A percentile compares a stretch with the other conserved stretches of the same genome.
Evolutionary conservation across 2,329 filamentous ascomycete genomes (phyloP).

Genomic region (Spiromastix sp.): DNA sequence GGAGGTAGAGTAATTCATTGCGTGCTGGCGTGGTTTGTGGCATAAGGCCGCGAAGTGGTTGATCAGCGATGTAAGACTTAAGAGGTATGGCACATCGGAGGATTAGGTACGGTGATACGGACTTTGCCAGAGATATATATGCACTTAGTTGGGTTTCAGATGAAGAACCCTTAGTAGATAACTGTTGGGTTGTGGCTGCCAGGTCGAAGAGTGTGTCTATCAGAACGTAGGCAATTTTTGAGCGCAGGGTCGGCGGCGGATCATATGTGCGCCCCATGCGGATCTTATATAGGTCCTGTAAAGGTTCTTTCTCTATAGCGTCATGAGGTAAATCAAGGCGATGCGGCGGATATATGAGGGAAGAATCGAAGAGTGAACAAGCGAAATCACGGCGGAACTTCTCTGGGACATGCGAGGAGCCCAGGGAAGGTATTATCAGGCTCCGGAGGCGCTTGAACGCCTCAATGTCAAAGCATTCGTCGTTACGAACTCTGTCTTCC

Average conservation of each 20-base stretch:
- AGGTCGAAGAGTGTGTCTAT: slow-evolving; percentile 69
- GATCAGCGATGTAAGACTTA: slow-evolving; percentile 81
- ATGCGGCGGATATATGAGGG: slow-evolving; percentile 66
- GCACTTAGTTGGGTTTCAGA: not conserved
- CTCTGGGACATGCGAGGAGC: slow-evolving; percentile 55
- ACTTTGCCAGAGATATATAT: slow-evolving; percentile 57
- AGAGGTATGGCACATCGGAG: slow-evolving; percentile 69
- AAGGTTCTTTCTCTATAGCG: slow-evolving; percentile 37
- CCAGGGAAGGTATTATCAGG: slow-evolving; percentile 65
- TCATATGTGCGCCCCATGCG: slow-evolving; percentile 65
- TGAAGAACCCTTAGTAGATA: slow-evolving; percentile 10
- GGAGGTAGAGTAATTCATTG: slow-evolving; percentile 63
- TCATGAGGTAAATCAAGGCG: slow-evolving; percentile 46
- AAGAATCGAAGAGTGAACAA: slow-evolving; percentile 67
- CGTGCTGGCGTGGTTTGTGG: slow-evolving; percentile 76
- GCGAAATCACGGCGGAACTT: slow-evolving; percentile 59
- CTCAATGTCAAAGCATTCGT: slow-evolving; percentile 72
- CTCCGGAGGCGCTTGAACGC: slow-evolving; percentile 57
- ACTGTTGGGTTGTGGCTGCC: slow-evolving; percentile 38
- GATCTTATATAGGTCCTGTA: slow-evolving; percentile 52
- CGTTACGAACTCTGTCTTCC: slow-evolving; percentile 43
- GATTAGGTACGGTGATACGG: slow-evolving; percentile 70
- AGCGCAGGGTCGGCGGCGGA: slow-evolving; percentile 52
- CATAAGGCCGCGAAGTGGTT: slow-evolving; percentile 78
- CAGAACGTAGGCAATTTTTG: slow-evolving; percentile 67